Evolutionary conservation across 805 yeast species (phyloP).

Genomic region (Blastobotrys parvus): DNA sequence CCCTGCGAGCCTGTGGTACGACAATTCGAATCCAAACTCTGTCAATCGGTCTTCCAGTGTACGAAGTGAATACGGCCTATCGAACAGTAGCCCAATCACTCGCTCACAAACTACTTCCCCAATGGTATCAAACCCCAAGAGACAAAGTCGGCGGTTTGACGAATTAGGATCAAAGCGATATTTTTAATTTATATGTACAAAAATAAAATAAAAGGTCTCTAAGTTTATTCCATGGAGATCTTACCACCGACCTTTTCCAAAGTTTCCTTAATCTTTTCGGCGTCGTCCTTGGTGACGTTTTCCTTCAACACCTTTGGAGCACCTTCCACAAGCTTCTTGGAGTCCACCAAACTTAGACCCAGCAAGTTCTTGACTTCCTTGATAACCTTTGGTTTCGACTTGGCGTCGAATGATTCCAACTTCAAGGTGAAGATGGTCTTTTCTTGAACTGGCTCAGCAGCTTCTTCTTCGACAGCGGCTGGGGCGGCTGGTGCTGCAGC

Average conservation of each 20-base stretch:
- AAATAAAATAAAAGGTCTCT: too few relatives aligned
- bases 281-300: slow-evolving; percentile 94
- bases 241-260: slow-evolving; percentile 95
- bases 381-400: slow-evolving; percentile 93
- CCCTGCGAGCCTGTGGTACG: background rate
- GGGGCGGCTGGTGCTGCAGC: slow-evolving; percentile 59
- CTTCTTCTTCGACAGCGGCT: slow-evolving; percentile 63
- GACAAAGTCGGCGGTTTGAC: background rate
- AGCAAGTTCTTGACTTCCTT: slow-evolving; percentile 91
- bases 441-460: slow-evolving; percentile 79
- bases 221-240: slow-evolving; percentile 66
- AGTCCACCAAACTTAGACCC: slow-evolving; percentile 89
- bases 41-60: too few relatives aligned
- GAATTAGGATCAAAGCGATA: background rate
- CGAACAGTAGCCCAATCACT: background rate
- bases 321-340: slow-evolving; percentile 94
- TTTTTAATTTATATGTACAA: too few relatives aligned
- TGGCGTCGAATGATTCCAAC: slow-evolving; percentile 89
- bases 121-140: background rate
- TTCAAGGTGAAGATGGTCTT: slow-evolving; percentile 88
- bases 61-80: too few relatives aligned
- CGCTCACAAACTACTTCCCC: background rate
- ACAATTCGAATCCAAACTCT: background rate
- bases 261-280: slow-evolving; percentile 89
- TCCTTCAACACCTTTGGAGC: slow-evolving; percentile 97